A percentile compares a stretch with the other conserved stretches of the same genome.
These are phyloP conservation scores for Phanerochaete sordida DNA, from an alignment of 768 basidiomycete genomes.

Conservation along the genomic window DNA sequence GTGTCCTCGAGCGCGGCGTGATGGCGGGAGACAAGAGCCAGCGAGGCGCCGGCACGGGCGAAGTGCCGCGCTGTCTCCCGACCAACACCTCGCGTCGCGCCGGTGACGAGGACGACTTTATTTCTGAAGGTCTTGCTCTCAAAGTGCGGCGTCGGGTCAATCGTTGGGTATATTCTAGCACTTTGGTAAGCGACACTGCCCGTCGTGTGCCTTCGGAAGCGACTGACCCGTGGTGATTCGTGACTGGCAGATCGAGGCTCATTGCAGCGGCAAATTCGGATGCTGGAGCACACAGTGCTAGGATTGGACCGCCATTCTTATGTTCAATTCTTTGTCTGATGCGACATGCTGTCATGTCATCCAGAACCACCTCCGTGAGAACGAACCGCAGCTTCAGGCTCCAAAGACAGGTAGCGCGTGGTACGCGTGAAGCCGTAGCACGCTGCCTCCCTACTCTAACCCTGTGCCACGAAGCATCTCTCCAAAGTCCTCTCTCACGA, in stretches of 20 bases:
- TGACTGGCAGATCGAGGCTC: not conserved
- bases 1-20: conserved; percentile 15
- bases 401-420: no score
- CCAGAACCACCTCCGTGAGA: no score
- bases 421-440: no score
- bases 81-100: conserved; percentile 22
- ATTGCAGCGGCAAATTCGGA: no score
- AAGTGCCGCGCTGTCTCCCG: conserved; percentile 21
- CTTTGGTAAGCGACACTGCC: not conserved
- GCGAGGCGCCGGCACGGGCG: conserved; percentile 23
- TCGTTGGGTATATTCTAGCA: not conserved
- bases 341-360: no score
- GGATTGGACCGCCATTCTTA: no score
- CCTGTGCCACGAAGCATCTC: no score
- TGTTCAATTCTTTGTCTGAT: no score
- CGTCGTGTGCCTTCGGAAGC: not conserved
- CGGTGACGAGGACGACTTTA: conserved; percentile 25
- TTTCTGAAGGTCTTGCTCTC: conserved; percentile 9
- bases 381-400: no score
- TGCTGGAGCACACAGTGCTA: no score
- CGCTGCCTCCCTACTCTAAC: no score
- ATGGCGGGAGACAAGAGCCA: conserved; percentile 16
- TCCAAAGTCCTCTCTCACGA: no score
- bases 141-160: not conserved
- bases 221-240: not conserved